These are phyloP conservation scores for Spongospora subterranea DNA, from an alignment of 208 protist genomes.

Conservation along the genomic window DNA sequence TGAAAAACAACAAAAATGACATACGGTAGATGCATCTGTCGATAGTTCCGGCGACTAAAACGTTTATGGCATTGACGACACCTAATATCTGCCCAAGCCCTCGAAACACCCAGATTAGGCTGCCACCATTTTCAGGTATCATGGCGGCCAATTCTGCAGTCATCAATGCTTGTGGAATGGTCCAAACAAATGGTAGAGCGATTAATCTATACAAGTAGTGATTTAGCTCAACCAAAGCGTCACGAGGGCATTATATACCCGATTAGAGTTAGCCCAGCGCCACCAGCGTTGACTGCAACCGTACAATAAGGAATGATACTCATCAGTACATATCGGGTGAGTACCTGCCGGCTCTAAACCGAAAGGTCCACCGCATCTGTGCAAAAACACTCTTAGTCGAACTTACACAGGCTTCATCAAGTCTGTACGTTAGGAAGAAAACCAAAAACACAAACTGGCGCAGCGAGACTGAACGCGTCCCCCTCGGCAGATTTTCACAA, in stretches of 20 bases:
- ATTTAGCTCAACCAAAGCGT: background rate
- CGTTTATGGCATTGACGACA: conserved; percentile 32
- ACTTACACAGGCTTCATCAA: no score
- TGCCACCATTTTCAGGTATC: conserved; percentile 54
- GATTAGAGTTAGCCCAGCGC: conserved; percentile 21
- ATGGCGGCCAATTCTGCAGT: conserved; percentile 37
- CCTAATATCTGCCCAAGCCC: conserved; percentile 39
- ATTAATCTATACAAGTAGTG: background rate
- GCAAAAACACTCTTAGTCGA: background rate
- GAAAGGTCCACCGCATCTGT: conserved; percentile 29
- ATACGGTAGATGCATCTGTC: conserved; percentile 51
- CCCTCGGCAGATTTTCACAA: background rate
- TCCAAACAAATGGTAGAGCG: background rate
- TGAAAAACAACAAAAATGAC: background rate
- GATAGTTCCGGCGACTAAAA: background rate
- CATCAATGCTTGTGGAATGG: conserved; percentile 45
- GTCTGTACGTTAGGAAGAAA: background rate
- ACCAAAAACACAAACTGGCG: background rate
- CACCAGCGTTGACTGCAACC: background rate
- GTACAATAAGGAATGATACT: background rate
- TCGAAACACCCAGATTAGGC: conserved; percentile 38
- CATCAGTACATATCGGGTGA: background rate
- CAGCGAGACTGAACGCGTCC: background rate
- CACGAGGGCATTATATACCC: background rate
- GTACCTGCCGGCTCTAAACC: conserved; percentile 47